A percentile compares a stretch with the other conserved stretches of the same genome.
Conservation (phyloP, 2,329 filamentous ascomycete genomes). For the Zalaria obscura region DNA sequence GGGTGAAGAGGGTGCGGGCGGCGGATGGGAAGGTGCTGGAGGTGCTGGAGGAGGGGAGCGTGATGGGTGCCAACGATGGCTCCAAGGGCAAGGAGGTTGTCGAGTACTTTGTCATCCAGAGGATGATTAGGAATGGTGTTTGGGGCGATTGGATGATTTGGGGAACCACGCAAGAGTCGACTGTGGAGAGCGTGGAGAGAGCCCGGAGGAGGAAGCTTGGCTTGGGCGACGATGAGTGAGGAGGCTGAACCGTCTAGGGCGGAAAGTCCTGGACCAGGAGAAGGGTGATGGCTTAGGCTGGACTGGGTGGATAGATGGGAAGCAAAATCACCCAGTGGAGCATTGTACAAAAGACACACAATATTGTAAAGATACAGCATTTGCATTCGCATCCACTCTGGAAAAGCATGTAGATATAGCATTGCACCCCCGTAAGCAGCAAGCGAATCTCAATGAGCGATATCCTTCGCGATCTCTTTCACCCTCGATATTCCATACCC, state of each 20-base stretch:
- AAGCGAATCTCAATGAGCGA: neutral
- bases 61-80: slow-evolving; percentile 11
- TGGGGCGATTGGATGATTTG: slow-evolving; percentile 34
- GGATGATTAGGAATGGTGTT: slow-evolving; percentile 25
- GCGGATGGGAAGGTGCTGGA: slow-evolving; percentile 11
- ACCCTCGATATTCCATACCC: too few relatives aligned
- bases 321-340: too few relatives aligned
- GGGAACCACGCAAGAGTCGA: slow-evolving; percentile 31
- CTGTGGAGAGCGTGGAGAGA: slow-evolving; percentile 21
- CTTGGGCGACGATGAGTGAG: neutral
- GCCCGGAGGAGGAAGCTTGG: slow-evolving; percentile 6
- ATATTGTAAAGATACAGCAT: too few relatives aligned
- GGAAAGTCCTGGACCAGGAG: neutral
- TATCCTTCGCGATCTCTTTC: neutral
- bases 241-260: neutral
- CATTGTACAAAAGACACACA: too few relatives aligned
- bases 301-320: too few relatives aligned
- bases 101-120: slow-evolving; percentile 39
- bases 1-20: slow-evolving; percentile 14
- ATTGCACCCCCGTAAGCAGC: neutral
- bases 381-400: neutral
- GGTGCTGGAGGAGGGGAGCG: slow-evolving; percentile 21
- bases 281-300: too few relatives aligned
- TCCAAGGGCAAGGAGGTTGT: slow-evolving; percentile 22
- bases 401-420: neutral